Conservation (phyloP, 148 eudicot genomes). For the Rheum nobile region DNA sequence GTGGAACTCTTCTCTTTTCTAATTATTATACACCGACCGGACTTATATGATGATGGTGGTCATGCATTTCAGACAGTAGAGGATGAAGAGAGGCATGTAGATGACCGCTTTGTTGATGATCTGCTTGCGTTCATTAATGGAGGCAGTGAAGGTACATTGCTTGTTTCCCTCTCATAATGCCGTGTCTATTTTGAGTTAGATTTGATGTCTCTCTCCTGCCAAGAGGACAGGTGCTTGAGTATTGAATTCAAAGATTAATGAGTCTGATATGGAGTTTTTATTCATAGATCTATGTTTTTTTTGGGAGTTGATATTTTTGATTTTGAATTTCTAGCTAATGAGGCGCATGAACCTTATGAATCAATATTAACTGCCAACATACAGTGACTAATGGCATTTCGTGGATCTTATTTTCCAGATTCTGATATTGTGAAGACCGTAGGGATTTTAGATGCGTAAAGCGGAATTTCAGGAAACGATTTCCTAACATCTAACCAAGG, state of each 20-base stretch:
- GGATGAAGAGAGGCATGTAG: slow-evolving; percentile 51
- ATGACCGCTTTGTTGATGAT: slow-evolving; percentile 86
- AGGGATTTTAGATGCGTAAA: too few relatives aligned
- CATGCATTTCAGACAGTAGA: slow-evolving; percentile 43
- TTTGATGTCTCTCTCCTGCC: not conserved
- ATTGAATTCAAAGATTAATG: not conserved
- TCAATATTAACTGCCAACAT: not conserved
- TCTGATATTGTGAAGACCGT: slow-evolving; percentile 35
- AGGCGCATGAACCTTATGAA: not conserved
- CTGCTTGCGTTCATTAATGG: slow-evolving; percentile 85
- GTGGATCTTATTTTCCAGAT: slow-evolving; percentile 32
- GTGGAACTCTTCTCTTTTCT: not conserved
- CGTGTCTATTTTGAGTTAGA: not conserved
- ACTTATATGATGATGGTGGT: slow-evolving; percentile 7
- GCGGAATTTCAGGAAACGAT: too few relatives aligned
- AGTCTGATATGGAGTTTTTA: not conserved
- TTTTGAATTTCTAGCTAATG: not conserved
- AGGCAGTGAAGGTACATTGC: slow-evolving; percentile 42
- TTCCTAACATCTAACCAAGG: too few relatives aligned
- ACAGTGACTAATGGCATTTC: slow-evolving; percentile 4
- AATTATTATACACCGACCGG: not conserved
- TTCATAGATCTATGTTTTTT: not conserved
- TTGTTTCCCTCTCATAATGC: not conserved
- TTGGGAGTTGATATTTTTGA: not conserved
- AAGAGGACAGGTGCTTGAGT: not conserved